Conservation (phyloP, 1,284 basidiomycete genomes). For the Ceratobasidium sp. region DNA sequence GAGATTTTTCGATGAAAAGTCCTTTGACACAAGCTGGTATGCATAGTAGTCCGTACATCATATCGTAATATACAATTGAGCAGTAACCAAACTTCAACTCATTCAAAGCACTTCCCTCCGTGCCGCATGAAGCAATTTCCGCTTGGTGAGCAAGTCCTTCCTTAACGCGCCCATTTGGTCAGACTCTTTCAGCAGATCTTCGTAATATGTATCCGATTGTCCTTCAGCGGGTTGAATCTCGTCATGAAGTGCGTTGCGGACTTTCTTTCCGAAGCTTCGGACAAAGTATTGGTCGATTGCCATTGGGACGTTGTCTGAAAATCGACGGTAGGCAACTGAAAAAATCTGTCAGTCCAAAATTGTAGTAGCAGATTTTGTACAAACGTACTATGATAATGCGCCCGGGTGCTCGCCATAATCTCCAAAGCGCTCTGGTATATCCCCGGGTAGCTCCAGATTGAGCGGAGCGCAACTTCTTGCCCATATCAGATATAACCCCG, state of each 20-base stretch:
- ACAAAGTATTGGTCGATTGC: slow-evolving; percentile 76
- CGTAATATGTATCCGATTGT: slow-evolving; percentile 66
- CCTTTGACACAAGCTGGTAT: too few relatives aligned
- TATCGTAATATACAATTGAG: not conserved
- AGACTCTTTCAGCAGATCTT: slow-evolving; percentile 69
- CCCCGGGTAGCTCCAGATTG: not conserved
- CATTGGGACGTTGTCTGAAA: slow-evolving; percentile 73
- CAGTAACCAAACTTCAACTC: not conserved
- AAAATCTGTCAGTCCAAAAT: too few relatives aligned
- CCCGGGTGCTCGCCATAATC: slow-evolving; percentile 79
- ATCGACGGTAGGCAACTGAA: slow-evolving; percentile 77
- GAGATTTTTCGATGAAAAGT: too few relatives aligned
- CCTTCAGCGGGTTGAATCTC: slow-evolving; percentile 65
- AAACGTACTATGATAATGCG: slow-evolving; percentile 76
- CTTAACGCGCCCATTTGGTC: slow-evolving; percentile 64
- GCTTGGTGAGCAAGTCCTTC: slow-evolving; percentile 67
- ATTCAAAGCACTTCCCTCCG: slow-evolving; percentile 62
- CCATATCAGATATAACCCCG: not conserved
- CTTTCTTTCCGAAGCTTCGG: slow-evolving; percentile 50
- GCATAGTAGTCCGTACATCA: too few relatives aligned
- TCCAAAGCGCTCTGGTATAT: slow-evolving; percentile 62
- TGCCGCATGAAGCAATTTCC: slow-evolving; percentile 68
- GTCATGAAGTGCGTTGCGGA: slow-evolving; percentile 60
- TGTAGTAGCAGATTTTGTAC: not conserved
- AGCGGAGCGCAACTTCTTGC: slow-evolving; percentile 3